Base-by-base conservation (phyloP, 2,329 filamentous ascomycete species). In the Biscogniauxia sp. region DNA sequence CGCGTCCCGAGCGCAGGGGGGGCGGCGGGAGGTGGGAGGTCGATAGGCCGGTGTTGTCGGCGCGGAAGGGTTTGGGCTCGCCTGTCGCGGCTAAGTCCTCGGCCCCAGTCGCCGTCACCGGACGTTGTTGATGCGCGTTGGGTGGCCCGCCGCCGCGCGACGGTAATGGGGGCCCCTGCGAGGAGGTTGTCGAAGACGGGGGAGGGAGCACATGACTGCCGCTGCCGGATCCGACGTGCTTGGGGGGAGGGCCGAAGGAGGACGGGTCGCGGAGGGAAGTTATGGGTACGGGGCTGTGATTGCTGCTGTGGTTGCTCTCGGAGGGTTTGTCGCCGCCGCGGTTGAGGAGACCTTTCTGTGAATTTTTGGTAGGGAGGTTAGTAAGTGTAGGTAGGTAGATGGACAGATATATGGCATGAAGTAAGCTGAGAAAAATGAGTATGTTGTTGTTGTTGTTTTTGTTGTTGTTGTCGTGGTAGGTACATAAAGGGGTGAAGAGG, bases 221-320 rank as follows among this genome's bases (percentile, higher is more conserved):
- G 23, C 23, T 52, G 55, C 20, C 52, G n/a, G 55, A 53, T 20
- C 64, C 70, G 13, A 72, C 75, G 63, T 84, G 89, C 69, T 86
- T 93, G 0, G 93, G 93, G 25, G 93, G 93, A 23, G 92, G 91
- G 1, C 85, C 92, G 72, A 96, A 97, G 17, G 86, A 84, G 1
- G 85, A 75, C 1, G 92, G 93, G 72, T 97, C 92, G 72, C 86
- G 88, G 28, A 97, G 82, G 3, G 85, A 81, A 8, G 86, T 81
- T 51, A 96, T 77, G 1, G 93, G 92, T 32, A 84, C 76, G 52
- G 77, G 74, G 65, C 80, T 79, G 58, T 74, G 67, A 20, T 68
- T 62, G 13, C 66, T 64, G 17, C 73, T 68, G 26, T 67, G 15
- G 60, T 1, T 53, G 20, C 23, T 15, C 15, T 64, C 54, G n/a